These are phyloP conservation scores for Backusella parvicylindrica DNA, from an alignment of 192 early-diverging fungal species.

Conservation along the genomic window DNA sequence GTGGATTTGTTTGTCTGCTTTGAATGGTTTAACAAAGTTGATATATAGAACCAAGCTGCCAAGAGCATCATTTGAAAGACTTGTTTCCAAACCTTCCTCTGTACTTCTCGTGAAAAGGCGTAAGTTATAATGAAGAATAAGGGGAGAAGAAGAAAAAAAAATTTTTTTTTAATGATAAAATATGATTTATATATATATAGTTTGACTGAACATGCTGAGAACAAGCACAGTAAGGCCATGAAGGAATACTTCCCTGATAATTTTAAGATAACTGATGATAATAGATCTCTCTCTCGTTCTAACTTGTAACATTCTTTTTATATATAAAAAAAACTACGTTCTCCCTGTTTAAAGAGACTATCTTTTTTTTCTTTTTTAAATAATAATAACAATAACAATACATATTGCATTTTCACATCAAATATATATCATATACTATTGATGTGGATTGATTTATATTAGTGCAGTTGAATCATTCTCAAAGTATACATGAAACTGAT, in stretches of 20 bases:
- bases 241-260: slow-evolving; percentile 76
- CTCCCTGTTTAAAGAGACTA: neutral
- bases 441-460: too few species aligned
- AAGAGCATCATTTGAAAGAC: slow-evolving; percentile 74
- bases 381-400: neutral
- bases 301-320: neutral
- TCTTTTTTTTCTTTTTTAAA: neutral
- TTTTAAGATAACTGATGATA: neutral
- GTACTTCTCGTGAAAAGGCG: slow-evolving; percentile 71
- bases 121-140: slow-evolving; percentile 32
- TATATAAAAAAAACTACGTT: neutral
- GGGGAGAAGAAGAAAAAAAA: too few species aligned
- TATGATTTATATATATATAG: too few species aligned
- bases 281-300: neutral
- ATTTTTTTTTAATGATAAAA: slow-evolving; percentile 2
- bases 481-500: too few species aligned
- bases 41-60: slow-evolving; percentile 72
- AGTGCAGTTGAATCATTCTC: too few species aligned
- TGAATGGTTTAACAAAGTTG: too few species aligned
- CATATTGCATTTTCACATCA: neutral
- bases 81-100: slow-evolving; percentile 80
- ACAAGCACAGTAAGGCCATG: slow-evolving; percentile 73
- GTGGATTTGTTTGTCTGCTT: too few species aligned
- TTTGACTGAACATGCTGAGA: slow-evolving; percentile 67
- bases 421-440: too few species aligned